These are phyloP conservation scores for Chrysoporthe cubensis DNA, from an alignment of 2,329 filamentous ascomycete genomes.

Conservation along the genomic window DNA sequence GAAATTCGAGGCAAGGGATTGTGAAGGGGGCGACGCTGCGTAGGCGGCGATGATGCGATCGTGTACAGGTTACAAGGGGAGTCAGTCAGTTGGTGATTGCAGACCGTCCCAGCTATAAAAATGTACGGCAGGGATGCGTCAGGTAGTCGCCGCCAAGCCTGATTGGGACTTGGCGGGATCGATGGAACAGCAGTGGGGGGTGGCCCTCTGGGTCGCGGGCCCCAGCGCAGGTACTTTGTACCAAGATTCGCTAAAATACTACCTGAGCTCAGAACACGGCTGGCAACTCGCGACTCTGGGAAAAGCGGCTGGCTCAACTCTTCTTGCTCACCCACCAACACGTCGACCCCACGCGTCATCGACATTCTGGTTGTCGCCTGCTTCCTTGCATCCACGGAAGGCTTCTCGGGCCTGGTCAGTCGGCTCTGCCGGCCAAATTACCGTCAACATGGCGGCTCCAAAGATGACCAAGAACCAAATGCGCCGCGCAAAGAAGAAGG, in stretches of 20 bases:
- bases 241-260: neutral
- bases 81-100: conserved; percentile 3
- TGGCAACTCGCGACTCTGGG: conserved; percentile 10
- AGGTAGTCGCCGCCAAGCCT: conserved; percentile 9
- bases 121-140: conserved; percentile 13
- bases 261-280: conserved; percentile 2
- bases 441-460: conserved; percentile 59
- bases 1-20: conserved; percentile 13
- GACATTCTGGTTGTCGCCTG: neutral
- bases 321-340: neutral
- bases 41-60: conserved; percentile 25
- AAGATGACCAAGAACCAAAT: conserved; percentile 95
- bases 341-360: conserved; percentile 1
- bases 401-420: neutral
- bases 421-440: conserved; percentile 13
- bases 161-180: neutral
- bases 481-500: conserved; percentile 92
- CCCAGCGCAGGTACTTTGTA: neutral
- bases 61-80: conserved; percentile 13
- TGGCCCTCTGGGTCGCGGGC: neutral
- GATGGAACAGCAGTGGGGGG: neutral
- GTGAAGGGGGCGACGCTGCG: conserved; percentile 4
- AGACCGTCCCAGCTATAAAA: conserved; percentile 9
- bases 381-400: neutral
- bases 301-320: neutral